Conservation (phyloP, 2,329 filamentous ascomycete genomes). For the Aspergillus neotritici region DNA sequence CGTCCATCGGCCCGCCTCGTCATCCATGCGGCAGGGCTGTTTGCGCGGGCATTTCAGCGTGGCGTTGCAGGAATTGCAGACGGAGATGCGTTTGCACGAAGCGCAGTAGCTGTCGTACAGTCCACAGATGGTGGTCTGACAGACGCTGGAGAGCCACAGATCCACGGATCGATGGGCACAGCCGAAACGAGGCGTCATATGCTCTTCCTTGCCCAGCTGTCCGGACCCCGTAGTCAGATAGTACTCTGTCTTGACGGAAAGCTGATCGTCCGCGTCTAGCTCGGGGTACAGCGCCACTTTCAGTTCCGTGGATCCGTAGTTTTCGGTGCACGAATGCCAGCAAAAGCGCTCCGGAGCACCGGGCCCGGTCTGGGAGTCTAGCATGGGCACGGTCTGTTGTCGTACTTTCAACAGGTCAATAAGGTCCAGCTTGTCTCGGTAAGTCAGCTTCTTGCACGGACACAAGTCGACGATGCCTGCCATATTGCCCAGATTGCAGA, state of each 20-base stretch:
- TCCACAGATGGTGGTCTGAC: slow-evolving; percentile 33
- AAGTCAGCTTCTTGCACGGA: slow-evolving; percentile 38
- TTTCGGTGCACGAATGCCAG: slow-evolving; percentile 34
- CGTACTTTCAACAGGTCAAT: slow-evolving; percentile 29
- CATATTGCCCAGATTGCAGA: slow-evolving; percentile 30
- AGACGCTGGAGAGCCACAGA: slow-evolving; percentile 36
- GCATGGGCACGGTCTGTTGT: slow-evolving; percentile 19
- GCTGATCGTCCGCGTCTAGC: slow-evolving; percentile 26
- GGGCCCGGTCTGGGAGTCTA: slow-evolving; percentile 25
- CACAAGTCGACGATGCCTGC: slow-evolving; percentile 37
- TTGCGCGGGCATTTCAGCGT: slow-evolving; percentile 31
- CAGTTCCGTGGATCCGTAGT: slow-evolving; percentile 31
- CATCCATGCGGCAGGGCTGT: slow-evolving; percentile 23
- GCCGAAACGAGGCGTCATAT: slow-evolving; percentile 36
- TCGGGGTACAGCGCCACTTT: slow-evolving; percentile 34
- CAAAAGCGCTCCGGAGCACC: slow-evolving; percentile 28
- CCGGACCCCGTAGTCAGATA: slow-evolving; percentile 29
- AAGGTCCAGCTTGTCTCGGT: slow-evolving; percentile 33
- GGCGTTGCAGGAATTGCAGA: slow-evolving; percentile 33
- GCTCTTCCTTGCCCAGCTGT: slow-evolving; percentile 34
- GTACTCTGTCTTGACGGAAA: slow-evolving; percentile 35
- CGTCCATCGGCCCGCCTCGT: slow-evolving; percentile 21
- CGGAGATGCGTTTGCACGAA: slow-evolving; percentile 32
- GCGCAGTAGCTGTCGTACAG: slow-evolving; percentile 29
- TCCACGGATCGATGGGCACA: slow-evolving; percentile 37